These are phyloP conservation scores for Xylaria grammica DNA, from an alignment of 495 filamentous ascomycete genomes.

Conservation along the genomic window DNA sequence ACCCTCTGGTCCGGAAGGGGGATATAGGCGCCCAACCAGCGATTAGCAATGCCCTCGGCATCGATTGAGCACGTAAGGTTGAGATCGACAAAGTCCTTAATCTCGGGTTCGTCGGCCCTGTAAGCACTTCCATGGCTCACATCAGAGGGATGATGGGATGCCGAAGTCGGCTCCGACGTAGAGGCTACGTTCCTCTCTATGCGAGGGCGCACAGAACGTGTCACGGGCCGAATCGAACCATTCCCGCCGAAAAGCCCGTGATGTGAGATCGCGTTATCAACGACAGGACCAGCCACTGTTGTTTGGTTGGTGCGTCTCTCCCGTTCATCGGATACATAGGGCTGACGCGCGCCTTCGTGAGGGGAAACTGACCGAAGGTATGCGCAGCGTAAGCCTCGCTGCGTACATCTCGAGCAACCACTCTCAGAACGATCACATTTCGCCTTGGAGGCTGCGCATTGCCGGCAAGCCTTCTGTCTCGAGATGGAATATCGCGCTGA, in stretches of 20 bases:
- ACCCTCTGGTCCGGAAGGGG: slow-evolving; percentile 44
- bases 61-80: slow-evolving; percentile 51
- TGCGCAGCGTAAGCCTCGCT: slow-evolving; percentile 24
- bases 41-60: slow-evolving; percentile 50
- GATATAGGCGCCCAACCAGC: slow-evolving; percentile 53
- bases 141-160: slow-evolving; percentile 1
- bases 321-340: neutral
- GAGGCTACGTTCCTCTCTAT: slow-evolving; percentile 4
- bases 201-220: neutral
- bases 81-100: slow-evolving; percentile 32
- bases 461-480: slow-evolving; percentile 50
- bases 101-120: slow-evolving; percentile 2
- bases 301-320: neutral
- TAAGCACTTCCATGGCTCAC: neutral
- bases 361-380: slow-evolving; percentile 23
- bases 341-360: neutral
- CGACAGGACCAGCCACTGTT: neutral
- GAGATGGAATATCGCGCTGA: slow-evolving; percentile 46
- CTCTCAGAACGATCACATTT: slow-evolving; percentile 46
- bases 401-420: slow-evolving; percentile 42
- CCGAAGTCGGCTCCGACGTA: slow-evolving; percentile 12
- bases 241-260: neutral
- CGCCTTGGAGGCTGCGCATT: slow-evolving; percentile 48
- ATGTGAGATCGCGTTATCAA: neutral
- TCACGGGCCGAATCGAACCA: neutral